Evolutionary conservation across 768 basidiomycete species (phyloP).

Genomic region (Coprinellus micaceus): DNA sequence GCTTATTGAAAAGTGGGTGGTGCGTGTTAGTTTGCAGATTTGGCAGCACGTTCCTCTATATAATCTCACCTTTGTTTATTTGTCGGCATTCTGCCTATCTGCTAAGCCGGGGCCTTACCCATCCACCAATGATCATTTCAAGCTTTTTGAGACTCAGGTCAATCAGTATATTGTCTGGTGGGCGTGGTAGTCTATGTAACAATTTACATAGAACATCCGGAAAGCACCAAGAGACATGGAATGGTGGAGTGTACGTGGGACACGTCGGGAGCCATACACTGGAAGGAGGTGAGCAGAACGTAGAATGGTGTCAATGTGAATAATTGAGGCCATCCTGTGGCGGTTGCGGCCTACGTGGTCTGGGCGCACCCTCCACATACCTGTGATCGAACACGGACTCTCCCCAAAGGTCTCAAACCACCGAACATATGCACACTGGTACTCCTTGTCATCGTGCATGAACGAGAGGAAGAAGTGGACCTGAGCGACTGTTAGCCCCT

Average conservation of each 20-base stretch:
- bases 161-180: constrained; percentile 11
- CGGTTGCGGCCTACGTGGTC: neutral
- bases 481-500: constrained; percentile 22
- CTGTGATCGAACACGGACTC: constrained; percentile 20
- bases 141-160: no score
- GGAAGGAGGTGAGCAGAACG: neutral
- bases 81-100: no score
- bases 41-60: no score
- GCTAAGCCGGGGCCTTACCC: no score
- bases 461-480: constrained; percentile 26
- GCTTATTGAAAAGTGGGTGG: no score
- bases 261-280: neutral
- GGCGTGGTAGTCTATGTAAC: constrained; percentile 26
- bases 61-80: no score
- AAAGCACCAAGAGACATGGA: constrained; percentile 20
- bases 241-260: neutral
- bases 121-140: no score
- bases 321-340: neutral
- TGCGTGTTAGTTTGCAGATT: no score
- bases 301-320: constrained; percentile 8
- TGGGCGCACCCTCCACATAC: constrained; percentile 17
- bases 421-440: constrained; percentile 28
- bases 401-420: constrained; percentile 22
- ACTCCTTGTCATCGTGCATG: constrained; percentile 1
- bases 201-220: constrained; percentile 25